Base-by-base conservation (phyloP, 1,139 yeast species). In the Lodderomyces jiufengensis region DNA sequence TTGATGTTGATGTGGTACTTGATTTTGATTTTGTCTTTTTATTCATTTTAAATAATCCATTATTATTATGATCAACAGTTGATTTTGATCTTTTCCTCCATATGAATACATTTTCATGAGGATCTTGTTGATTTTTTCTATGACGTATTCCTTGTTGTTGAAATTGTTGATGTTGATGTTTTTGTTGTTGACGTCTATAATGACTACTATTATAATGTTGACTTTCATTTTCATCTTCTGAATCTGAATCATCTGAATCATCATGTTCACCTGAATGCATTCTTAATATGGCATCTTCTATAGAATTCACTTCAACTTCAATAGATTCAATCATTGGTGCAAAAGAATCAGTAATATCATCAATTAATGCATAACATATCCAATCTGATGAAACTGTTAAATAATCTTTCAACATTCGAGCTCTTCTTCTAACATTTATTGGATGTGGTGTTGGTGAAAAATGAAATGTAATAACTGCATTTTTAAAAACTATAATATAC, bases 371-470 rank as follows among this genome's bases (percentile, higher is more conserved):
- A 62, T 92, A 92, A 3, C 96, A 92, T 33, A 92, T 83, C 98
- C 98, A 92, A 59, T 92, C 98, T 0, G 97, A 80, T 1, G 94
- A 78, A 4, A 92, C 95, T 2, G 86, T 85, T 44, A 92, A 69
- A 52, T 90, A 92, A 55, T 92, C 98, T 44, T 84, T 75, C 45
- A 92, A 70, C 45, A 92, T 66, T 39, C 98, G 70, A 0, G 95
- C 95, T 52, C 98, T 78, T 55, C 97, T 76, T 50, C 98, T 76
- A 27, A 92, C 98, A 55, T 92, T 92, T 38, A 88, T 85, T 0
- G 97, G 95, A 57, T 92, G 98, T 1, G 97, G 96, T 0, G 97
- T 87, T 6, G 96, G 88, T 9, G 90, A 81, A 60, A 87, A 88
- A 62, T 92, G 98, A 63, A 92, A 90, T 0, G 97, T 88, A 27